These are phyloP conservation scores for Colletotrichum caudatum DNA, from an alignment of 2,329 filamentous ascomycete genomes.

Conservation along the genomic window DNA sequence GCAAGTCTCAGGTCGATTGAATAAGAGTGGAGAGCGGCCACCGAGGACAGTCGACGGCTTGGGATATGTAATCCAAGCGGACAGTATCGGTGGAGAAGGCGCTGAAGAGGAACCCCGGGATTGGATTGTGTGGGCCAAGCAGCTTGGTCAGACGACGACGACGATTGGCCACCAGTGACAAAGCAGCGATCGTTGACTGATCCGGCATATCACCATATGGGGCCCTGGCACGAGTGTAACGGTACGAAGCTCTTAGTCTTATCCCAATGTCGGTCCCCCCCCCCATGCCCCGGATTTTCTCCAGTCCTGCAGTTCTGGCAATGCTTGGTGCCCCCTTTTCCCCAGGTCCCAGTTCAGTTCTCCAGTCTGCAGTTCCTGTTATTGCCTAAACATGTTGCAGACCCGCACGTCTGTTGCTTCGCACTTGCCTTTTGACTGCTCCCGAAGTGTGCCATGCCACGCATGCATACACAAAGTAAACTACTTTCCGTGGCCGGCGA, in stretches of 20 bases:
- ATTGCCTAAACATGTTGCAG: slow-evolving; percentile 32
- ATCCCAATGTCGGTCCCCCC: not conserved
- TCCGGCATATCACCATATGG: slow-evolving; percentile 31
- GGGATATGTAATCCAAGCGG: slow-evolving; percentile 14
- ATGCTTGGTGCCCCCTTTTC: slow-evolving; percentile 16
- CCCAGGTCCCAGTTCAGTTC: not conserved
- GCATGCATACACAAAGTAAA: not conserved
- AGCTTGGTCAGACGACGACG: slow-evolving; percentile 35
- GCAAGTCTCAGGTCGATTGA: slow-evolving; percentile 3
- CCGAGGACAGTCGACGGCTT: slow-evolving; percentile 2
- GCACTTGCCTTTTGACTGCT: not conserved
- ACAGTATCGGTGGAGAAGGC: not conserved
- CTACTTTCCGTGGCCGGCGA: not conserved
- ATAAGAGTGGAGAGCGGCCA: not conserved
- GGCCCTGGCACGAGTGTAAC: slow-evolving; percentile 31
- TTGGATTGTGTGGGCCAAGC: slow-evolving; percentile 41
- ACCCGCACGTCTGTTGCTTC: not conserved
- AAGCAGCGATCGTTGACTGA: slow-evolving; percentile 32
- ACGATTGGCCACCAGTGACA: slow-evolving; percentile 33
- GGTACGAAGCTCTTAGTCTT: slow-evolving; percentile 2
- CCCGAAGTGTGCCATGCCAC: not conserved
- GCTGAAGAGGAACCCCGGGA: slow-evolving; percentile 19
- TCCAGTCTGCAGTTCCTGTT: slow-evolving; percentile 25
- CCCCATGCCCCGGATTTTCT: slow-evolving; percentile 31
- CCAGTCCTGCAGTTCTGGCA: not conserved